Conservation (phyloP, 1,139 yeast genomes). For the Geotrichum bryndzae region DNA sequence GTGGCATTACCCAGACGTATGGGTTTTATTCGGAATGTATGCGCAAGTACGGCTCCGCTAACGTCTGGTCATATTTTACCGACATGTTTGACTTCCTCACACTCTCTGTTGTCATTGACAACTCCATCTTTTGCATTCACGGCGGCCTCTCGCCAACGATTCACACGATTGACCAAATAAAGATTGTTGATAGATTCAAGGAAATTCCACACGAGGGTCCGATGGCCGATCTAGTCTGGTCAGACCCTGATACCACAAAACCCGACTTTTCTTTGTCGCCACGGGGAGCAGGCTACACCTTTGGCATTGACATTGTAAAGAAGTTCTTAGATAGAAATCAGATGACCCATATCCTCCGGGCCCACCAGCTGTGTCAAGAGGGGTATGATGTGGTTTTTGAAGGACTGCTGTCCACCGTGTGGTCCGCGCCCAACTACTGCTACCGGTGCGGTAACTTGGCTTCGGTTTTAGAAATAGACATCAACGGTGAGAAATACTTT, state of each 20-base stretch:
- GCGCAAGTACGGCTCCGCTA: slow-evolving; percentile 76
- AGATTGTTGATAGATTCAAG: slow-evolving; percentile 77
- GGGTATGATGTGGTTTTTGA: slow-evolving; percentile 90
- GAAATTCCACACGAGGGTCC: slow-evolving; percentile 99
- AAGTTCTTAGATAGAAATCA: slow-evolving; percentile 75
- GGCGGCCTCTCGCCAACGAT: slow-evolving; percentile 94
- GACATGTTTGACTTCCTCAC: slow-evolving; percentile 90
- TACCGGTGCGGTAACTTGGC: slow-evolving; percentile 89
- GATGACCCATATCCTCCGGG: slow-evolving; percentile 77
- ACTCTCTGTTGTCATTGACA: slow-evolving; percentile 83
- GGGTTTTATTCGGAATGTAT: slow-evolving; percentile 95
- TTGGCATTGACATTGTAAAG: slow-evolving; percentile 85
- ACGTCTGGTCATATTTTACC: slow-evolving; percentile 84
- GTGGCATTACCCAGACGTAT: slow-evolving; percentile 93
- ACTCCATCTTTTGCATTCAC: slow-evolving; percentile 89
- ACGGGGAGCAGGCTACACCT: slow-evolving; percentile 95
- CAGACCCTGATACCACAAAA: slow-evolving; percentile 89
- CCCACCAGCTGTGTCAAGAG: slow-evolving; percentile 94
- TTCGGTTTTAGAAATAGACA: slow-evolving; percentile 60
- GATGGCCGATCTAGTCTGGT: slow-evolving; percentile 98
- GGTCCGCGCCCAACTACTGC: slow-evolving; percentile 52
- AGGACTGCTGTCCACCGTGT: slow-evolving; percentile 90
- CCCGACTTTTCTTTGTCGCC: slow-evolving; percentile 84
- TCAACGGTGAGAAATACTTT: slow-evolving; percentile 48
- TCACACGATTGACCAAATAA: slow-evolving; percentile 86